Evolutionary conservation across 371 early-diverging fungal genomes (phyloP).

Genomic region (Mortierella sp.): DNA sequence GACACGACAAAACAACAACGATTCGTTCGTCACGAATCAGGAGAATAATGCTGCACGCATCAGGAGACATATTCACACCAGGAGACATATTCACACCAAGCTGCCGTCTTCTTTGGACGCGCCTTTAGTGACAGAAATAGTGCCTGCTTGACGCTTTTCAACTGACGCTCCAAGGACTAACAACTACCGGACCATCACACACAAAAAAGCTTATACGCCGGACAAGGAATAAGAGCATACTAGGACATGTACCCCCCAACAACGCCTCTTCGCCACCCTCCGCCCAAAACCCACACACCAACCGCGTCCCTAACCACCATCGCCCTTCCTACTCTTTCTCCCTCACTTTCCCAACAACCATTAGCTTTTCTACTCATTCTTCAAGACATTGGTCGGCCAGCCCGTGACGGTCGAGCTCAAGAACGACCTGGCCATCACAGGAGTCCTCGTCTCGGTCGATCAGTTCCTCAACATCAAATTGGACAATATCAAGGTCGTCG

Average conservation of each 20-base stretch:
- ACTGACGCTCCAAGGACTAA: not conserved
- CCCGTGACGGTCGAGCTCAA: conserved; percentile 98
- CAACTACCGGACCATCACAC: no score
- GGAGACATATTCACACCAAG: not conserved
- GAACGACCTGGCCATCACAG: conserved; percentile 95
- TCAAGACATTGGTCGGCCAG: conserved; percentile 98
- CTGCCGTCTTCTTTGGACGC: not conserved
- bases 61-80: not conserved
- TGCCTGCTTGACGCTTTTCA: not conserved
- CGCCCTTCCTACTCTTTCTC: not conserved
- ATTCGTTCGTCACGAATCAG: no score
- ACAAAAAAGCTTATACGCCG: no score
- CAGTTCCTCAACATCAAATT: conserved; percentile 98
- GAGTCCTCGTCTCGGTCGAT: conserved; percentile 96
- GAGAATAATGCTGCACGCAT: not conserved
- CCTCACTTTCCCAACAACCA: not conserved
- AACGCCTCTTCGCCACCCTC: no score
- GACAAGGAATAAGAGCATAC: not conserved
- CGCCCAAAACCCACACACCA: no score
- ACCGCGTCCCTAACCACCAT: no score
- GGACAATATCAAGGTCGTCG: conserved; percentile 90
- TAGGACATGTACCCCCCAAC: not conserved
- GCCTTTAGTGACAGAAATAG: not conserved
- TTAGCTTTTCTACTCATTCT: conserved; percentile 99
- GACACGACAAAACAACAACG: no score